phyloP scores from a whole-genome alignment of 805 yeast species.

The Brettanomyces bruxellensis region DNA sequence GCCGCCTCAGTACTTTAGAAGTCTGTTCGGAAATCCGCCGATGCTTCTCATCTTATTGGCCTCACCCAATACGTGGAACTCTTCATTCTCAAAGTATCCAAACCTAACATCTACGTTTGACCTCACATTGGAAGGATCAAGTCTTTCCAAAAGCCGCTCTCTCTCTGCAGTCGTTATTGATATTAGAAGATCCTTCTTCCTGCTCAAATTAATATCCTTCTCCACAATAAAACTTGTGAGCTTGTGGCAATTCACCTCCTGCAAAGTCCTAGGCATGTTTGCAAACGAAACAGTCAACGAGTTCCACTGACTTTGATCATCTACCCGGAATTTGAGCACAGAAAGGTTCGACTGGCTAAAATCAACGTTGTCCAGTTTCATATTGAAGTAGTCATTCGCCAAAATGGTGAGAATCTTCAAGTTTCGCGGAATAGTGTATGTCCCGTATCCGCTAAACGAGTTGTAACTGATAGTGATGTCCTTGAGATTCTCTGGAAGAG shows the following conservation, averaged over 20 bases:
- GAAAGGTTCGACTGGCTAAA: conserved; percentile 1
- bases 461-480: conserved; percentile 4
- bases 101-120: conserved; percentile 1
- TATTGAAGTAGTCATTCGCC: neutral
- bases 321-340: conserved; percentile 5
- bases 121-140: neutral
- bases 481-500: conserved; percentile 2
- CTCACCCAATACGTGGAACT: neutral
- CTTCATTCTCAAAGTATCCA: neutral
- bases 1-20: neutral
- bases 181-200: neutral
- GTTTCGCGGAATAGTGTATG: conserved; percentile 2
- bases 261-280: conserved; percentile 2
- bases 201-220: conserved; percentile 5
- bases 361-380: conserved; percentile 3
- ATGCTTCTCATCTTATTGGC: conserved; percentile 3
- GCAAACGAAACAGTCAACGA: neutral
- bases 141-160: neutral
- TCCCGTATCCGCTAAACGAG: conserved; percentile 1
- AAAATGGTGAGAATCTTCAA: conserved; percentile 4
- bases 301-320: conserved; percentile 1
- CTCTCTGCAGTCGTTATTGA: neutral
- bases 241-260: conserved; percentile 6
- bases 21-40: conserved; percentile 4
- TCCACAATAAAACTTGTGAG: conserved; percentile 5